phyloP scores from a whole-genome alignment of 305 asterid genomes.

The Solanum chacoense region DNA sequence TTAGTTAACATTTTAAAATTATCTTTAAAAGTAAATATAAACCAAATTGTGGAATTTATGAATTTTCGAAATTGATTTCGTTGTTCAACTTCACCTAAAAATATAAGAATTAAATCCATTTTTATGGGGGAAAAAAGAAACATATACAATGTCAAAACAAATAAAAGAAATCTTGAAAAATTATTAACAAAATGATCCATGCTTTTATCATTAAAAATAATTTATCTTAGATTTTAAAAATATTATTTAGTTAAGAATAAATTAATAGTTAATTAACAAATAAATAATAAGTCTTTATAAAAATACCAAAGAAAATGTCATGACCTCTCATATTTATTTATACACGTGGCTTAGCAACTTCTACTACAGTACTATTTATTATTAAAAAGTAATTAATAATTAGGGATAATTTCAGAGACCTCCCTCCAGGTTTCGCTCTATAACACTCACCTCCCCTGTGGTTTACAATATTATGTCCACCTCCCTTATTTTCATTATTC shows the following conservation, averaged over 20 bases:
- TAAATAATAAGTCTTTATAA: no score
- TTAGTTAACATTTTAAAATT: not conserved
- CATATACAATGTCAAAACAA: not conserved
- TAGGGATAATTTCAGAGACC: no score
- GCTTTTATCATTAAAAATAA: not conserved
- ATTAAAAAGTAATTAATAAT: no score
- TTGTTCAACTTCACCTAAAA: not conserved
- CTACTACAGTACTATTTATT: no score
- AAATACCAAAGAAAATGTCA: not conserved
- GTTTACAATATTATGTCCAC: no score
- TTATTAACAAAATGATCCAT: not conserved
- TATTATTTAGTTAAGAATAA: not conserved
- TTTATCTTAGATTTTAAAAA: no score
- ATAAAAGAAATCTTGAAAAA: not conserved
- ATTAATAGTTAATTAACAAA: not conserved
- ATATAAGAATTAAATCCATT: not conserved
- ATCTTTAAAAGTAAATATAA: no score
- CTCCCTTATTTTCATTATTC: no score
- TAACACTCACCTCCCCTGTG: no score
- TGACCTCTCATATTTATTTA: not conserved
- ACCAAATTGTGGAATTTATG: not conserved
- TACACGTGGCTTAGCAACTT: no score
- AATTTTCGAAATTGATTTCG: no score
- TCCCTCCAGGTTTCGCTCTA: no score
- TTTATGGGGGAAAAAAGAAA: not conserved